These are phyloP conservation scores for Wickerhamomyces hampshirensis DNA, from an alignment of 805 yeast genomes.

Conservation along the genomic window DNA sequence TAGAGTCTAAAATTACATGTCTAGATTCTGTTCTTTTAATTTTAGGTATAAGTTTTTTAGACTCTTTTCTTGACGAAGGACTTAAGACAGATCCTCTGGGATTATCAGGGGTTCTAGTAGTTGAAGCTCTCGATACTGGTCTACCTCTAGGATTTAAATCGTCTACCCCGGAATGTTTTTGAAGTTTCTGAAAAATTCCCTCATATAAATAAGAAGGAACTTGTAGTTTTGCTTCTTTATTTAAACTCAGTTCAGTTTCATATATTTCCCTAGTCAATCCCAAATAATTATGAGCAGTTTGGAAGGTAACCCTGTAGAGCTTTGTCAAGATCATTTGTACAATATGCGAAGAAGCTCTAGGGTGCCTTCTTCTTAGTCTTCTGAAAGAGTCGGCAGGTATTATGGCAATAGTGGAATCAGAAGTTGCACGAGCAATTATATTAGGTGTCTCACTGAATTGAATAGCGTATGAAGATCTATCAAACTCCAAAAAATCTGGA, in stretches of 20 bases:
- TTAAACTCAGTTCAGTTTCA: conserved; percentile 66
- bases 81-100: conserved; percentile 7
- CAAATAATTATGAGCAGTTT: conserved; percentile 81
- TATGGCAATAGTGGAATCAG: conserved; percentile 81
- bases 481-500: background rate
- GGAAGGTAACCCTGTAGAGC: conserved; percentile 84
- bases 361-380: conserved; percentile 66
- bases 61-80: conserved; percentile 14
- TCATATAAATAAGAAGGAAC: conserved; percentile 65
- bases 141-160: conserved; percentile 11
- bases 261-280: conserved; percentile 81
- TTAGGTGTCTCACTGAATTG: conserved; percentile 10
- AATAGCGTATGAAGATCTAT: background rate
- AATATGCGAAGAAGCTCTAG: conserved; percentile 88
- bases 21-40: conserved; percentile 29
- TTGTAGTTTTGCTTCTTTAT: conserved; percentile 40
- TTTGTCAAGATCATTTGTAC: conserved; percentile 89
- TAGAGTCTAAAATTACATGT: conserved; percentile 47
- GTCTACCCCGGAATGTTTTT: conserved; percentile 9
- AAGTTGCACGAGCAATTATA: conserved; percentile 70
- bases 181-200: conserved; percentile 44
- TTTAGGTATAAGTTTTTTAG: conserved; percentile 9
- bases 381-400: conserved; percentile 84
- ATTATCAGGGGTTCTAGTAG: conserved; percentile 4
- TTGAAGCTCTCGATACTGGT: conserved; percentile 5